phyloP scores from a whole-genome alignment of 495 filamentous ascomycete species.

The Cetradonia linearis region DNA sequence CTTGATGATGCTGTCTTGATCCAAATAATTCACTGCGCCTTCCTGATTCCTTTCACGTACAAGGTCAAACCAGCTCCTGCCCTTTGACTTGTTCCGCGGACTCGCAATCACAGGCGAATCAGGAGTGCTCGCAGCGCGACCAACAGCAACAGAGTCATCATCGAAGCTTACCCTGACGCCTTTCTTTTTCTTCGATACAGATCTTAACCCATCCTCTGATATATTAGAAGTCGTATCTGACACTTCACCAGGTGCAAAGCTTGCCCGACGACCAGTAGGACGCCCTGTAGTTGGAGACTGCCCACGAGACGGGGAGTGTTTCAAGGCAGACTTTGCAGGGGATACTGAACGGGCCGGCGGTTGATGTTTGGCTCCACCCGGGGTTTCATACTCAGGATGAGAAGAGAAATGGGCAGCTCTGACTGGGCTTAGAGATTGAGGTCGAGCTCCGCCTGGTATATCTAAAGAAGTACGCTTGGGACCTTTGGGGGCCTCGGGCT shows the following conservation, averaged over 20 bases:
- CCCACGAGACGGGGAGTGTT: slow-evolving; percentile 48
- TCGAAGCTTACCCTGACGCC: slow-evolving; percentile 77
- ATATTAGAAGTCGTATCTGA: slow-evolving; percentile 50
- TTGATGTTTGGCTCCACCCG: slow-evolving; percentile 49
- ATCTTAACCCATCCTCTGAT: slow-evolving; percentile 48
- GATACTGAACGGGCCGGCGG: slow-evolving; percentile 74
- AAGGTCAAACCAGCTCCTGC: slow-evolving; percentile 14
- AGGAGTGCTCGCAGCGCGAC: slow-evolving; percentile 44
- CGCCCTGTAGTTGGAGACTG: slow-evolving; percentile 36
- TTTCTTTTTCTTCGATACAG: slow-evolving; percentile 48
- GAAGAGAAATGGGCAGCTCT: slow-evolving; percentile 67
- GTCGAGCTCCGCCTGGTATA: slow-evolving; percentile 24
- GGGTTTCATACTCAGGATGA: slow-evolving; percentile 42
- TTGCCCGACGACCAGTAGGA: slow-evolving; percentile 23
- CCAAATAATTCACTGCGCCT: slow-evolving; percentile 37
- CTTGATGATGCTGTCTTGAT: slow-evolving; percentile 56
- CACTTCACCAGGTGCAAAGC: slow-evolving; percentile 44
- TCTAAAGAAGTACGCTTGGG: slow-evolving; percentile 19
- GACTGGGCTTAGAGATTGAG: slow-evolving; percentile 48
- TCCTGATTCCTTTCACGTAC: slow-evolving; percentile 34
- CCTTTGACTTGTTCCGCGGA: slow-evolving; percentile 34
- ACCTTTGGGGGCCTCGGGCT: slow-evolving; percentile 19
- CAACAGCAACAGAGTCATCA: slow-evolving; percentile 55
- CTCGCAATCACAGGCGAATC: slow-evolving; percentile 41
- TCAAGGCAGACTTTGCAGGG: slow-evolving; percentile 79